phyloP scores from a whole-genome alignment of 2,329 filamentous ascomycete genomes.

The Drechslerella coelobrocha region DNA sequence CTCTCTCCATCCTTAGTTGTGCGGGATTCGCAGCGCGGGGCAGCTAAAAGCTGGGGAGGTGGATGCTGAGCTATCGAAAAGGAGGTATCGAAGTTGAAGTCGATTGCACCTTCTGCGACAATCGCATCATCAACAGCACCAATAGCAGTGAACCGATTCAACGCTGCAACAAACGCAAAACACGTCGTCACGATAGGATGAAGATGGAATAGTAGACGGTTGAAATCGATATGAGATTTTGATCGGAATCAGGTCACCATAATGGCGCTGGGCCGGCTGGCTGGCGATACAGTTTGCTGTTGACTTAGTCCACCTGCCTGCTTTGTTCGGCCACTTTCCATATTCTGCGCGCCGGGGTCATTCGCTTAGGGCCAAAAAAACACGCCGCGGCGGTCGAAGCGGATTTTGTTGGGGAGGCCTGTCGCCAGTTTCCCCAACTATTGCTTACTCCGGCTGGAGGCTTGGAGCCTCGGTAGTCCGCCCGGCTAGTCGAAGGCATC shows the following conservation, averaged over 20 bases:
- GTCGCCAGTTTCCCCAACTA: not conserved
- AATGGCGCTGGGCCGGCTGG: not conserved
- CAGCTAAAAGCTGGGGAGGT: not conserved
- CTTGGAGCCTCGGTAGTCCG: no score
- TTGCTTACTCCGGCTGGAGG: not conserved
- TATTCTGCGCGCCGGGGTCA: not conserved
- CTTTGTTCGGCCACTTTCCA: slow-evolving; percentile 8
- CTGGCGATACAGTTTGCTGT: no score
- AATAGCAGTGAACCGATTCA: not conserved
- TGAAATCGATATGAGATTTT: not conserved
- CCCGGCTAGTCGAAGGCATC: no score
- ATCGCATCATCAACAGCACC: slow-evolving; percentile 37
- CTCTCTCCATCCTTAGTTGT: slow-evolving; percentile 2
- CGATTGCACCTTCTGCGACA: slow-evolving; percentile 14
- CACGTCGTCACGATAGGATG: not conserved
- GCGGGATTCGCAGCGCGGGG: not conserved
- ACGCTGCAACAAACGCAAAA: not conserved
- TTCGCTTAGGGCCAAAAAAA: slow-evolving; percentile 3
- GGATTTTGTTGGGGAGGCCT: slow-evolving; percentile 2
- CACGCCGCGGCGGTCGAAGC: slow-evolving; percentile 3
- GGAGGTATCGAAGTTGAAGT: not conserved
- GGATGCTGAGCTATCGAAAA: slow-evolving; percentile 1
- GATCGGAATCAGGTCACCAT: not conserved
- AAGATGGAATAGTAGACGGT: not conserved
- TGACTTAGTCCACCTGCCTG: not conserved